Conservation (phyloP, 768 basidiomycete species). For the Galerina marginata region DNA sequence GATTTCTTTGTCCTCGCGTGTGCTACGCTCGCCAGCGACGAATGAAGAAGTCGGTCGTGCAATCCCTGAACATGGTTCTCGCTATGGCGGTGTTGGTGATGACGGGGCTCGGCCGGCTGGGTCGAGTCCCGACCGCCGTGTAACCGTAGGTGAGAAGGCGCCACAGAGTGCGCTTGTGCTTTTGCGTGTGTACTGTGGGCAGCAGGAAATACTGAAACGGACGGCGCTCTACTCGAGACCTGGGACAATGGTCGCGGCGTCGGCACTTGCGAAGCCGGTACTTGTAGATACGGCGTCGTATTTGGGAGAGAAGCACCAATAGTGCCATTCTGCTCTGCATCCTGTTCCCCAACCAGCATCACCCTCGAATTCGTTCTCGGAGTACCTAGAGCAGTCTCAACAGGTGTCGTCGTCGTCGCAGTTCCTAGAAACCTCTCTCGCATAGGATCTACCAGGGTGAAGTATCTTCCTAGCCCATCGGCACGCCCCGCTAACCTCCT, state of each 20-base stretch:
- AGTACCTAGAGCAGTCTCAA: background rate
- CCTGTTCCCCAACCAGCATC: background rate
- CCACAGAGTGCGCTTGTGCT: background rate
- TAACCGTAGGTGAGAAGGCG: constrained; percentile 22
- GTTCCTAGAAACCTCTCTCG: constrained; percentile 61
- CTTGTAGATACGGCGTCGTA: background rate
- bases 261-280: background rate
- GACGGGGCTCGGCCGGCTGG: constrained; percentile 12
- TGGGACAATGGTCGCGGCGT: background rate
- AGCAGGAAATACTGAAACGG: background rate
- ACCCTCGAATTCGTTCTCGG: background rate
- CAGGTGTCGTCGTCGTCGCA: background rate
- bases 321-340: background rate
- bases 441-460: constrained; percentile 65
- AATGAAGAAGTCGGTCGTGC: constrained; percentile 32
- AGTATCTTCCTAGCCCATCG: constrained; percentile 70
- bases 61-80: background rate
- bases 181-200: background rate
- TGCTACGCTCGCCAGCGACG: constrained; percentile 32
- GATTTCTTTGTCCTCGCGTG: constrained; percentile 31
- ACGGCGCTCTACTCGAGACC: background rate
- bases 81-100: constrained; percentile 33
- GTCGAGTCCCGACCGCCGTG: constrained; percentile 25
- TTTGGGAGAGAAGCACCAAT: background rate
- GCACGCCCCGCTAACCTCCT: constrained; percentile 60